Conservation (phyloP, 768 basidiomycete species). For the Trametes gibbosa region DNA sequence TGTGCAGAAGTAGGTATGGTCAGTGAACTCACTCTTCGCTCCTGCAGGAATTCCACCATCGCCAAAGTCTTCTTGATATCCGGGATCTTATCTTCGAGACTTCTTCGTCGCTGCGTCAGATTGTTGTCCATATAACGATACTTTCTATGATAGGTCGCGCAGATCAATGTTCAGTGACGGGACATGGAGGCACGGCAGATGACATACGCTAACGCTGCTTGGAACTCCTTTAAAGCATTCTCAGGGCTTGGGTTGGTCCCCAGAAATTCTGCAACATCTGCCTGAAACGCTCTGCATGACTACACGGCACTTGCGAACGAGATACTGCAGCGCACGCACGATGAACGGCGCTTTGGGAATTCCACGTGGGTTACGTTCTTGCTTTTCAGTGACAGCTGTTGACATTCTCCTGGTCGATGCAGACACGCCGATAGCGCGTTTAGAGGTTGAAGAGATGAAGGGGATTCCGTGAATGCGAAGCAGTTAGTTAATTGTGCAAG, state of each 20-base stretch:
- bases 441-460: background rate
- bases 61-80: constrained; percentile 90
- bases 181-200: background rate
- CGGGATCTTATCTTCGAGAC: constrained; percentile 92
- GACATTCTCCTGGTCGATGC: constrained; percentile 10
- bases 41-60: constrained; percentile 83
- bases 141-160: constrained; percentile 58
- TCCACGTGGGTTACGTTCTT: constrained; percentile 79
- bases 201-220: constrained; percentile 91
- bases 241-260: constrained; percentile 79
- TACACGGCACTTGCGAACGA: background rate
- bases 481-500: background rate
- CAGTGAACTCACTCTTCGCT: constrained; percentile 50
- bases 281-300: constrained; percentile 40
- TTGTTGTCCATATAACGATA: constrained; percentile 97
- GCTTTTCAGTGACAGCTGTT: background rate
- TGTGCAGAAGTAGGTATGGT: background rate
- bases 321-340: constrained; percentile 44
- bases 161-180: background rate
- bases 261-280: constrained; percentile 84
- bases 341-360: constrained; percentile 96
- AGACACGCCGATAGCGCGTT: background rate
- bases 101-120: constrained; percentile 70
- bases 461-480: background rate
- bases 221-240: constrained; percentile 71